Evolutionary conservation across 306 rosid genomes (phyloP), one percentile per base, ranked within the genome.

Genomic region (Ochetophila trinervis): DNA sequence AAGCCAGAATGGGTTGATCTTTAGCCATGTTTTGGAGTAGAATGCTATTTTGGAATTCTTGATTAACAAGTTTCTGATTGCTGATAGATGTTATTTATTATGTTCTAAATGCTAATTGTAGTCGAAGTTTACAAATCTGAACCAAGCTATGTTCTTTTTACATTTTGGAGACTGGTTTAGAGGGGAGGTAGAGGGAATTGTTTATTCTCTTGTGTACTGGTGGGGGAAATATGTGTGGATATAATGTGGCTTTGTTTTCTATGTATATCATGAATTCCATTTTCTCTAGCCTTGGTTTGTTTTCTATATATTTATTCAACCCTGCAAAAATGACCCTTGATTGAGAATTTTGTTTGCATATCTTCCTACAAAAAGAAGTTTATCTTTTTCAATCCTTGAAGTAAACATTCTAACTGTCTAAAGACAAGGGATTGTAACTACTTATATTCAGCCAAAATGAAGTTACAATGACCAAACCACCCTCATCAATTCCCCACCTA

Each of bases 181-280:
- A 48, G 36, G 73, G 75, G 54, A 73, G 30, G 32, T 68, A 59
- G 79, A 81, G 95, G 96, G 95, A 92, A 92, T 75, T 72, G 73
- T 92, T 89, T 86, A 89, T 92, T 92, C 95, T 89, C 98, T 85
- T 65, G 57, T 56, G 70, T 70, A 59, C 54, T 75, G 10, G 40
- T 17, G 11, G 49, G 63, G 10, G 30, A 66, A 52, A 59, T 23
- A 19, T 50, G 58, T 57, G 10, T 60, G 40, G 18, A 34, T 48
- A 55, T 36, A 61, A 21, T 27, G 23, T 51, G 34, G 20, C 34
- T 36, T 53, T 68, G 55, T 30, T 68, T 63, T 16, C 24, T 47
- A 17, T 63, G 64, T 55, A 51, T 37, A n/a, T 57, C 57, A 24
- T 57, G 51, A 32, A 58, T n/a, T 51, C 23, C 44, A 37, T 44